Evolutionary conservation across 2,329 filamentous ascomycete genomes (phyloP).

Genomic region (Kalaharituber pfeilii): DNA sequence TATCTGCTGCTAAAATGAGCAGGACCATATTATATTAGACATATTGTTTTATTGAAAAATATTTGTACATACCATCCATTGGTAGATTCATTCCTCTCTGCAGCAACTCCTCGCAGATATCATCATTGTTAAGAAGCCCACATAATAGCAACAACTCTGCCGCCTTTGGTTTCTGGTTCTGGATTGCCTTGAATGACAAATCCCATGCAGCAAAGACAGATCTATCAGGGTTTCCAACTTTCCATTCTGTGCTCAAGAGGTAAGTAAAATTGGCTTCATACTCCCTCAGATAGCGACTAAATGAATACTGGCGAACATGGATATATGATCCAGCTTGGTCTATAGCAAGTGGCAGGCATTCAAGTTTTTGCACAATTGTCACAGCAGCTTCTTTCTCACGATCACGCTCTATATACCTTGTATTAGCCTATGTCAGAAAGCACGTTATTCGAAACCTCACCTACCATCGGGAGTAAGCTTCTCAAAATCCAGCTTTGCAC

Average conservation of each 20-base stretch:
- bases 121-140: constrained; percentile 15
- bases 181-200: constrained; percentile 9
- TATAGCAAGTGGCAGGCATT: constrained; percentile 8
- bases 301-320: not conserved
- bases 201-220: constrained; percentile 12
- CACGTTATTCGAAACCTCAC: not conserved
- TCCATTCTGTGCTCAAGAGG: not conserved
- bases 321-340: constrained; percentile 8
- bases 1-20: no score
- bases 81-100: not conserved
- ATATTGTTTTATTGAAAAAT: not conserved
- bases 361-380: constrained; percentile 7
- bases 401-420: not conserved
- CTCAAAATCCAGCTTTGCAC: not conserved
- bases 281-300: constrained; percentile 9
- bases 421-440: not conserved
- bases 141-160: constrained; percentile 15
- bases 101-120: constrained; percentile 15
- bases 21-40: not conserved
- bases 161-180: constrained; percentile 6
- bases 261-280: constrained; percentile 8
- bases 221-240: constrained; percentile 8
- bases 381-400: not conserved
- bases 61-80: not conserved
- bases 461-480: not conserved